Evolutionary conservation across 2,329 filamentous ascomycete species (phyloP).

Genomic region (Orbilia oligospora): DNA sequence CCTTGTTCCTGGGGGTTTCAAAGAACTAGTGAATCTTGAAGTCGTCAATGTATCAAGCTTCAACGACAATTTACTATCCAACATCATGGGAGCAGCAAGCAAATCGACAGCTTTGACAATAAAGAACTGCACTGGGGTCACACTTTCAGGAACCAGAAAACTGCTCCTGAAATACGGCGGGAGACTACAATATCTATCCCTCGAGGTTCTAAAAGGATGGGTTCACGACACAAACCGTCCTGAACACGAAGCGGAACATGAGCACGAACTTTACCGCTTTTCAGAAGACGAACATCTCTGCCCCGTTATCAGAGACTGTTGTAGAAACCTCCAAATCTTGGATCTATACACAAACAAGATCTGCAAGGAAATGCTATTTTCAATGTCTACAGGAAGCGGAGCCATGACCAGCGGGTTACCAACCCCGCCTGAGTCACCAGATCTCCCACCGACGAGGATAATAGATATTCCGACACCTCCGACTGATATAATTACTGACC

Average conservation of each 20-base stretch:
- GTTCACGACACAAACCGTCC: not conserved
- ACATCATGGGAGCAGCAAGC: not conserved
- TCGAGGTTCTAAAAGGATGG: constrained; percentile 40
- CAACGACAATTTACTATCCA: constrained; percentile 13
- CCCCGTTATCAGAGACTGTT: constrained; percentile 41
- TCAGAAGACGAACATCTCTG: constrained; percentile 44
- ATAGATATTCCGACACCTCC: constrained; percentile 40
- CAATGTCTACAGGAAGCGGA: constrained; percentile 23
- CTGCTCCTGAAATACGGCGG: constrained; percentile 29
- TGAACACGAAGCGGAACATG: not conserved
- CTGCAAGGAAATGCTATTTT: constrained; percentile 43
- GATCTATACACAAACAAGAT: constrained; percentile 57
- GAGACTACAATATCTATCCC: constrained; percentile 9
- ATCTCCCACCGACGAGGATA: constrained; percentile 31
- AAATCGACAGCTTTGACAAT: constrained; percentile 16
- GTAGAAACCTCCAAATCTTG: constrained; percentile 27
- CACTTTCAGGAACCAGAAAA: constrained; percentile 27
- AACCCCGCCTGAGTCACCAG: constrained; percentile 53
- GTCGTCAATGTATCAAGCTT: constrained; percentile 25
- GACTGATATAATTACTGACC: not conserved
- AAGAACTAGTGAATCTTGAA: constrained; percentile 15
- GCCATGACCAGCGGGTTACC: constrained; percentile 54
- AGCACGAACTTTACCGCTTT: constrained; percentile 25
- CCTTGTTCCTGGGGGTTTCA: constrained; percentile 4
- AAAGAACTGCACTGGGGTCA: constrained; percentile 23